Evolutionary conservation across 106 monocot genomes (phyloP), one percentile per base, ranked within the genome.

Genomic region (Cymbidium sinense): DNA sequence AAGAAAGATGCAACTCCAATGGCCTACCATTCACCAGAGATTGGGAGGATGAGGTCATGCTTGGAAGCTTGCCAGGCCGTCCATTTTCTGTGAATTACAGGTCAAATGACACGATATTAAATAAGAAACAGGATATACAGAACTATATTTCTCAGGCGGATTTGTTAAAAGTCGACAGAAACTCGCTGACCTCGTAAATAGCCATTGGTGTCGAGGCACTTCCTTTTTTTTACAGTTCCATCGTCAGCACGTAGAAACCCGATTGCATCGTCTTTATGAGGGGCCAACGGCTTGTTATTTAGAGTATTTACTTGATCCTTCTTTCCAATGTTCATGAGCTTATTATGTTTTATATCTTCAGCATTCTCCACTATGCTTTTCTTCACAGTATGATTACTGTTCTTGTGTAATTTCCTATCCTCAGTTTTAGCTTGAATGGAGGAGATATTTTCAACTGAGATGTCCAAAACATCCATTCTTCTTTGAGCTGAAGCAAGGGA

Each of bases 1-100:
- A 35, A 15, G 41, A 7, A 9, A 41, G 41, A 41, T 41, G 41
- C 9, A 41, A 6, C 9, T 41, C 41, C 41, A 0, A 41, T 41
- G 9, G 41, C 41, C 41, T 36, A 5, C 36, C 36, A 36, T 36
- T 36, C 36, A 33, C 34, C 75, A 81, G 79, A 73, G 84, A 50
- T 65, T 37, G 70, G 72, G 23, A 52, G 0, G 52, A 2, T 20
- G 2, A 20, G 0, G 20, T 67, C 64, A 70, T 23, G 70, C 79
- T 89, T 75, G 78, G 86, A 74, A 88, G 27, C 83, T 93, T 93
- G 79, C 77, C 83, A 74, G 87, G 84, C 76, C 74, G 86, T 30
- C 34, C 58, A 85, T 81, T 64, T 62, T 90, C 93, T 93, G 93
- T 83, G 71, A 81, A 50, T 78, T 80, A 83, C 89, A 70, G 74